Conservation (phyloP, 2,329 filamentous ascomycete species). For the Talaromyces pinophilus region DNA sequence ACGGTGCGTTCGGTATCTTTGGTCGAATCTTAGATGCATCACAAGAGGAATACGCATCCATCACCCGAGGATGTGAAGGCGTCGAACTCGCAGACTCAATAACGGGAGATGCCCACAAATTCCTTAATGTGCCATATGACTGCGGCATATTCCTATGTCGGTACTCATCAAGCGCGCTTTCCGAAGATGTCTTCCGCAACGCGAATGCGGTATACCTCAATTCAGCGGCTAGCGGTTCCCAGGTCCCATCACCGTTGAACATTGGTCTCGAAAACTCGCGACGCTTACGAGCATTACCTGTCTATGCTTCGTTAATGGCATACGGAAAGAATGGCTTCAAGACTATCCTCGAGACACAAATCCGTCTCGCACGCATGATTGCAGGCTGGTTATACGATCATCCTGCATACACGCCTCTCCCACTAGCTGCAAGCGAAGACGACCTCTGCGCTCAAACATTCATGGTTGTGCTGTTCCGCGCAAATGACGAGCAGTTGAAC, state of each 20-base stretch:
- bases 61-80: constrained; percentile 59
- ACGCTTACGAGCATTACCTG: constrained; percentile 85
- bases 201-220: constrained; percentile 80
- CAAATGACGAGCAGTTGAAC: constrained; percentile 66
- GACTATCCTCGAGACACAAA: constrained; percentile 70
- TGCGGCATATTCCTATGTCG: constrained; percentile 85
- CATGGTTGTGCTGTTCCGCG: constrained; percentile 76
- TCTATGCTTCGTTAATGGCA: constrained; percentile 75
- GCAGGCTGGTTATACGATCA: constrained; percentile 64
- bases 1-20: constrained; percentile 88
- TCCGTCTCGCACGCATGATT: constrained; percentile 67
- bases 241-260: constrained; percentile 78
- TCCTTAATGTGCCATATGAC: constrained; percentile 95
- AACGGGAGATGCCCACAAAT: constrained; percentile 81
- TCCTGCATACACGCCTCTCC: constrained; percentile 67
- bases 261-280: constrained; percentile 89
- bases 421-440: constrained; percentile 43
- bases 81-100: constrained; percentile 85
- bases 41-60: constrained; percentile 55
- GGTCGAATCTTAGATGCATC: constrained; percentile 63
- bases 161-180: constrained; percentile 52
- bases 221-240: constrained; percentile 30
- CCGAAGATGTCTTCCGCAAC: constrained; percentile 72
- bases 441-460: constrained; percentile 57
- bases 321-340: constrained; percentile 71